A percentile compares a stretch with the other conserved stretches of the same genome.
Evolutionary conservation across 805 yeast species (phyloP).

Genomic region (Torulaspora franciscae): DNA sequence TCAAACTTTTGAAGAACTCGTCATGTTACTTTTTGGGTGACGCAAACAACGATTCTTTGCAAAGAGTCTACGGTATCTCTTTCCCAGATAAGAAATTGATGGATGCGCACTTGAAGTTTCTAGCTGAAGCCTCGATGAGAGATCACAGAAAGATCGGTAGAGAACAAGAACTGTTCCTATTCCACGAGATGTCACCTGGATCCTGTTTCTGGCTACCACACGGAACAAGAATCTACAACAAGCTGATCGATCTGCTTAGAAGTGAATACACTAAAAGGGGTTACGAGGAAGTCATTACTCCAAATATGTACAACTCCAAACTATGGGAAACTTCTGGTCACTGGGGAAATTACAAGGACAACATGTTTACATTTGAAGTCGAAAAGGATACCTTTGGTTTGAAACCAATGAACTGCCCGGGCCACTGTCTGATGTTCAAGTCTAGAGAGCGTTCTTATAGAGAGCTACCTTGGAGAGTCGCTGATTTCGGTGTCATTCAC

Average conservation of each 20-base stretch:
- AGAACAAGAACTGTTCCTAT: conserved; percentile 92
- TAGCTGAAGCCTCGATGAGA: conserved; percentile 93
- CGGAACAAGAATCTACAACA: conserved; percentile 95
- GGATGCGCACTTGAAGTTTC: conserved; percentile 90
- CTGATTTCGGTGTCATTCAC: conserved; percentile 96
- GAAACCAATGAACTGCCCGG: conserved; percentile 92
- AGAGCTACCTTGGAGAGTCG: conserved; percentile 98
- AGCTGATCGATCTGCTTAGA: conserved; percentile 74
- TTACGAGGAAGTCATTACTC: conserved; percentile 96
- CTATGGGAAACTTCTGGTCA: conserved; percentile 99
- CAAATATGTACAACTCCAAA: conserved; percentile 96
- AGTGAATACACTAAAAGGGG: conserved; percentile 88
- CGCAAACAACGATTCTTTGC: conserved; percentile 85
- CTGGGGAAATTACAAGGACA: conserved; percentile 96
- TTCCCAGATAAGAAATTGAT: conserved; percentile 97
- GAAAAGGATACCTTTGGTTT: conserved; percentile 94
- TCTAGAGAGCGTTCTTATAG: conserved; percentile 91
- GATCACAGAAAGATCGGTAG: conserved; percentile 95
- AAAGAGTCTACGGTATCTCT: conserved; percentile 94
- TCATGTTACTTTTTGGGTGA: conserved; percentile 96
- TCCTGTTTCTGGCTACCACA: conserved; percentile 98
- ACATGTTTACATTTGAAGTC: conserved; percentile 94
- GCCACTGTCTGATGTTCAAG: conserved; percentile 90
- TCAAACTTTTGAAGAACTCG: conserved; percentile 91
- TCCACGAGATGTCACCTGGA: conserved; percentile 97